Base-by-base conservation (phyloP, 306 rosid genomes). In the Myrica gale region DNA sequence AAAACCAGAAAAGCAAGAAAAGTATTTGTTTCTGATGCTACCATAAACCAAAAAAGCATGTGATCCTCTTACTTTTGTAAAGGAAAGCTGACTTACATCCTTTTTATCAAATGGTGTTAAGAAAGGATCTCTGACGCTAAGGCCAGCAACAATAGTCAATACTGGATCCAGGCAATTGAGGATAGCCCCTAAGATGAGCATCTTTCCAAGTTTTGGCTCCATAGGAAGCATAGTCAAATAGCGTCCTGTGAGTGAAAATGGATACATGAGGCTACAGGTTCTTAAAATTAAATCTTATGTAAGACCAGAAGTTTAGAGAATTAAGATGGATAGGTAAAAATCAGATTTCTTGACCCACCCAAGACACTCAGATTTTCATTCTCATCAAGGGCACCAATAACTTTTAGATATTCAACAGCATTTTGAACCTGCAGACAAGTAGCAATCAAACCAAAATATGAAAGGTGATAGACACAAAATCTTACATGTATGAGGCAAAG, bases 201-300 rank as follows among this genome's bases (percentile, higher is more conserved):
- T 92, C 83, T 96, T 92, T 74, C 97, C 99, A 69, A 92, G 96
- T 84, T 96, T 96, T 82, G 99, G 99, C 79, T 92, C 99, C 97
- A 92, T 85, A 7, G 99, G 98, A 85, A 96, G 96, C 92, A 84
- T 79, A 19, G 89, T 84, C 78, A 96, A 81, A 80, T 87, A 83
- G 79, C 86, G 88, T 63, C 99, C 99, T 96, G 91, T 78, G 81
- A 84, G 71, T 21, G 78, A 85, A 76, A 45, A 74, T 65, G 63
- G 78, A 72, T 44, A 78, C 32, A 71, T 74, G 69, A 76, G 76
- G 76, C 26, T 55, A 17, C 41, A 17, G 74, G 57, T 68, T 58
- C 76, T 69, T 66, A 23, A 61, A 41, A 72, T 60, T 61, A 42
- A 68, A 62, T 17, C 69, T 52, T 62, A 16, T 5, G 51, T 51